Evolutionary conservation across 2,329 filamentous ascomycete species (phyloP), one percentile per base, ranked within the genome.

Genomic region (Elsinoe batatas): DNA sequence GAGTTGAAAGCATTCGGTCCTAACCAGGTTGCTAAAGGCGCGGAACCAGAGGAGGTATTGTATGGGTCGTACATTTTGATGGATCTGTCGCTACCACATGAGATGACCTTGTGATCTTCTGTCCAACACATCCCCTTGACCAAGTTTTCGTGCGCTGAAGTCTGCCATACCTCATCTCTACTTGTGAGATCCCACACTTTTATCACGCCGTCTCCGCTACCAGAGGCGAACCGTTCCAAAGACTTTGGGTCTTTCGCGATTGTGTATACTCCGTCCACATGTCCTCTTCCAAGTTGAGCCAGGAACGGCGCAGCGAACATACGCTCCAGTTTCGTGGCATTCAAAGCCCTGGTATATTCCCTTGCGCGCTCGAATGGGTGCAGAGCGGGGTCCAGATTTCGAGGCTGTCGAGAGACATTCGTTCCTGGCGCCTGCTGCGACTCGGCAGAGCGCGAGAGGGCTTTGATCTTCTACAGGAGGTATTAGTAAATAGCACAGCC

Each of bases 51-150:
- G 17, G 80, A 70, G 6, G 84, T 84, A 68, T 86, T 83, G 69
- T 94, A 94, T 1, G 91, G 91, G 64, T 96, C 90, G 72, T 87
- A 96, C 32, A 98, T 76, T 70, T 97, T 95, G 65, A 97, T 81
- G 3, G 88, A 86, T 62, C 83, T 82, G 71, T 98, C 93, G 58
- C 83, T 84, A 5, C 87, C 90, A 67, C 91, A 96, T 1, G 88
- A 91, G 46, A 97, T 74, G 12, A 97, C 76, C 67, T 90, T 91
- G 66, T 84, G 81, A 63, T 95, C 88, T 43, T 82, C 79, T 2
- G 90, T 95, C 87, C 91, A 98, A 63, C 84, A 86, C 67, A 96
- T 78, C 12, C 87, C 87, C 75, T 95, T 95, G 63, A 97, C 88
- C 43, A 96, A 85, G 63, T 95, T 95, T 64, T 95, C 88, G 68